Evolutionary conservation across 2,329 filamentous ascomycete species (phyloP).

Genomic region (Cercospora nicotianae): DNA sequence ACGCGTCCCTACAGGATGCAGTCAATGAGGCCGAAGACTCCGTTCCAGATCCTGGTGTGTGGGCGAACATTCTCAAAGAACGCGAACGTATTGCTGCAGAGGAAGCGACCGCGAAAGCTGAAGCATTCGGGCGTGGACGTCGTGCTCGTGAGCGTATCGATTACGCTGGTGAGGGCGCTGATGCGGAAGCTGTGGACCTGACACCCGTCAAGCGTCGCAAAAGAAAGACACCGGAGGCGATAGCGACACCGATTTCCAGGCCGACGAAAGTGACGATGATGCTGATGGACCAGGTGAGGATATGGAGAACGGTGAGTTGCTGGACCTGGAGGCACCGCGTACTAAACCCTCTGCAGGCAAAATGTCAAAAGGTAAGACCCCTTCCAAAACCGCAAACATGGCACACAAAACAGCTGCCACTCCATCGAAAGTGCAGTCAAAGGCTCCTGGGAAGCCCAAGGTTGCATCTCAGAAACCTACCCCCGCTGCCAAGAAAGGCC

Average conservation of each 20-base stretch:
- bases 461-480: not conserved
- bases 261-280: constrained; percentile 41
- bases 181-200: constrained; percentile 28
- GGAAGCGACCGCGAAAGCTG: constrained; percentile 65
- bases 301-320: constrained; percentile 27
- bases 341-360: constrained; percentile 35
- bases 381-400: constrained; percentile 9
- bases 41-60: constrained; percentile 67
- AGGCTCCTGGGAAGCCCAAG: not conserved
- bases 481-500: not conserved
- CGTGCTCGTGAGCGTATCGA: constrained; percentile 63
- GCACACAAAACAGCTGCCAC: not conserved
- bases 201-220: constrained; percentile 41
- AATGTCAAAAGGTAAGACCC: constrained; percentile 33
- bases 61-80: constrained; percentile 86
- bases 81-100: constrained; percentile 76
- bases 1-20: constrained; percentile 60
- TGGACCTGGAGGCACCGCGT: constrained; percentile 21
- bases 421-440: constrained; percentile 7
- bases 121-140: constrained; percentile 83
- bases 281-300: constrained; percentile 21
- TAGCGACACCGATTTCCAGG: constrained; percentile 54
- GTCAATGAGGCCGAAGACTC: constrained; percentile 48
- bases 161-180: constrained; percentile 44
- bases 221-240: constrained; percentile 43